Conservation (phyloP, 1,139 yeast species). For the Yamadazyma jaroonii region DNA sequence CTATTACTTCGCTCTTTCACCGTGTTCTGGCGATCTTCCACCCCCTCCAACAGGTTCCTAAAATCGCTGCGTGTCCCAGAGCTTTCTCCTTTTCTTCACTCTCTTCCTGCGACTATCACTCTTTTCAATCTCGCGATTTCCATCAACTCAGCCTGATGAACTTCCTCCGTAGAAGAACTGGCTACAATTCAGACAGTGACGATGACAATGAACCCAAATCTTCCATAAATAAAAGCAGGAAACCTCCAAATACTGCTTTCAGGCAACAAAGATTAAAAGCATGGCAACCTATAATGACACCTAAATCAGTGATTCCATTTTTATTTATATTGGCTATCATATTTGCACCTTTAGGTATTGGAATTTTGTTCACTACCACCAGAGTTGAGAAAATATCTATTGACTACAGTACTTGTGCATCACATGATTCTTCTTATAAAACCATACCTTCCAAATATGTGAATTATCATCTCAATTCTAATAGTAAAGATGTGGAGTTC, state of each 20-base stretch:
- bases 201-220: conserved; percentile 21
- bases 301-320: conserved; percentile 71
- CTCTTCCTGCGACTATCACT: too few species aligned
- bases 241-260: conserved; percentile 78
- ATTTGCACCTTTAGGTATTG: conserved; percentile 74
- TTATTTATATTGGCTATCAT: conserved; percentile 59
- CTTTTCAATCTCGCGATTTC: too few species aligned
- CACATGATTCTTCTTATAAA: conserved; percentile 34
- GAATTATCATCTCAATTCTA: conserved; percentile 51
- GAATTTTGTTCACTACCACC: conserved; percentile 56
- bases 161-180: conserved; percentile 37
- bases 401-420: conserved; percentile 58
- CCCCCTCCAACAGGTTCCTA: too few species aligned
- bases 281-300: conserved; percentile 82
- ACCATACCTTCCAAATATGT: conserved; percentile 52
- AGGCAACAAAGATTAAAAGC: conserved; percentile 72
- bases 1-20: too few species aligned
- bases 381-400: conserved; percentile 58
- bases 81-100: too few species aligned
- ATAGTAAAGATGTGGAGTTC: conserved; percentile 41
- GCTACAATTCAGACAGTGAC: conserved; percentile 27
- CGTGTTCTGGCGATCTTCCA: too few species aligned
- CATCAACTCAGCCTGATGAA: conserved; percentile 27
- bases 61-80: too few species aligned
- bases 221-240: conserved; percentile 49